A percentile compares a stretch with the other conserved stretches of the same genome.
These are phyloP conservation scores for Whalleya microplaca DNA, from an alignment of 2,329 filamentous ascomycete species.

Conservation along the genomic window DNA sequence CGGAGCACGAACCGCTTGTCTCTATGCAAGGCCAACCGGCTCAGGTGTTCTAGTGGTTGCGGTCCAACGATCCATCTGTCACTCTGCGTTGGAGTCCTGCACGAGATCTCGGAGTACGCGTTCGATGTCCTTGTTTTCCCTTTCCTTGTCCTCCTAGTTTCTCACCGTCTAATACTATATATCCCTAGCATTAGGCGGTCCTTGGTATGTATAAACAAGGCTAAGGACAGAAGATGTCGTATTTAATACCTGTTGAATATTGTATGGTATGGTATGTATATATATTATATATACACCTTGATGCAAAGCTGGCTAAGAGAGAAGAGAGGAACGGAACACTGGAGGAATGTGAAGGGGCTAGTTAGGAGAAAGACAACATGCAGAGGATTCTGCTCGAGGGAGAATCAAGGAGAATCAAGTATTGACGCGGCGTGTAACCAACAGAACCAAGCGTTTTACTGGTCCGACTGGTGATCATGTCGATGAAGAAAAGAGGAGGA, in stretches of 20 bases:
- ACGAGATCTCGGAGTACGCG: constrained; percentile 14
- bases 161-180: background rate
- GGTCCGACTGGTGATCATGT: background rate
- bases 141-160: background rate
- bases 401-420: background rate
- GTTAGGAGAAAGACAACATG: background rate
- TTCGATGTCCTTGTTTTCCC: background rate
- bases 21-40: constrained; percentile 21
- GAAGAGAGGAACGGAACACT: background rate
- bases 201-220: background rate
- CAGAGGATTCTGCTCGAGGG: background rate
- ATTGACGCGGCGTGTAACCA: background rate
- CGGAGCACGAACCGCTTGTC: constrained; percentile 15
- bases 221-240: no score
- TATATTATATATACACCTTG: no score
- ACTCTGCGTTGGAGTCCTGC: constrained; percentile 18
- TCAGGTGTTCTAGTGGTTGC: constrained; percentile 12
- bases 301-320: background rate
- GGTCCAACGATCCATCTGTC: constrained; percentile 16
- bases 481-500: background rate
- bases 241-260: no score
- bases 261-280: no score
- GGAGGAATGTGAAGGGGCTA: background rate
- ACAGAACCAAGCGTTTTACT: background rate
- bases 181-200: background rate